Evolutionary conservation across 192 early-diverging fungal genomes (phyloP).

Genomic region (Umbelopsis isabellina): DNA sequence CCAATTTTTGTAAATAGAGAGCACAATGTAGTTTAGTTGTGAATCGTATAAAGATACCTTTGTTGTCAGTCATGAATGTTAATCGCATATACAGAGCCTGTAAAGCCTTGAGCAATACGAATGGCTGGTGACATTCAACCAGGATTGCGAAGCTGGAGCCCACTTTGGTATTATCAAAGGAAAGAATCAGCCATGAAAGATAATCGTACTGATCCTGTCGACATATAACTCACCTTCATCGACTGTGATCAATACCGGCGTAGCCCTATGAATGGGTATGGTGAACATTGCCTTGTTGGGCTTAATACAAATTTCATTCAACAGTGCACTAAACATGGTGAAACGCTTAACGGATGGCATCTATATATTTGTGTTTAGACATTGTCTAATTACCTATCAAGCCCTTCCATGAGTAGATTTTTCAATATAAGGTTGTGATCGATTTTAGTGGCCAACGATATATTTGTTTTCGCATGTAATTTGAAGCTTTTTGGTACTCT

Average conservation of each 20-base stretch:
- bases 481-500: too few species aligned
- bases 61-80: not conserved
- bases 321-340: not conserved
- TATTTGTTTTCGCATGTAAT: too few species aligned
- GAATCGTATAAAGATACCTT: too few species aligned
- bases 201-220: not conserved
- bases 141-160: not conserved
- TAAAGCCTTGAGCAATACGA: not conserved
- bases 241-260: not conserved
- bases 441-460: too few species aligned
- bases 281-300: not conserved
- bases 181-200: not conserved
- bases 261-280: not conserved
- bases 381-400: not conserved
- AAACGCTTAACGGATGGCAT: not conserved
- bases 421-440: too few species aligned
- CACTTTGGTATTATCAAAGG: not conserved
- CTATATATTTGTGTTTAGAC: not conserved
- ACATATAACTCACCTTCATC: not conserved
- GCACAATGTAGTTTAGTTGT: too few species aligned
- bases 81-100: slow-evolving; percentile 1
- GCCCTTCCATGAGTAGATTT: not conserved
- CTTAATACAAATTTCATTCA: not conserved
- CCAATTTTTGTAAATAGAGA: too few species aligned
- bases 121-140: not conserved